phyloP scores from a whole-genome alignment of 345 rosid species.

The Camelina hispida region DNA sequence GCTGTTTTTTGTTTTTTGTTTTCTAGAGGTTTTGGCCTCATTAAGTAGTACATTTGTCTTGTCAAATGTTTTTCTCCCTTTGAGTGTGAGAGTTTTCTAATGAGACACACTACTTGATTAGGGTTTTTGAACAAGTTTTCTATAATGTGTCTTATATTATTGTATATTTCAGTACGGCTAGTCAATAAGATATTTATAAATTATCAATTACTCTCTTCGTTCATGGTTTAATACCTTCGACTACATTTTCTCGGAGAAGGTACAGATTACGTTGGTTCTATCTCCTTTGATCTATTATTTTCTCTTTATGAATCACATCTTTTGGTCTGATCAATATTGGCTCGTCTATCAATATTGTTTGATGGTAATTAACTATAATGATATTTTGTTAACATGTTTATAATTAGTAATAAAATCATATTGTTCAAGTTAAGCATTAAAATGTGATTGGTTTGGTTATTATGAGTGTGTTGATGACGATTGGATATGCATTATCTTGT shows the following conservation, averaged over 20 bases:
- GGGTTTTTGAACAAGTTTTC: constrained; percentile 20
- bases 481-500: not conserved
- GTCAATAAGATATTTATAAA: constrained; percentile 24
- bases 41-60: constrained; percentile 21
- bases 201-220: not conserved
- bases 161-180: constrained; percentile 23
- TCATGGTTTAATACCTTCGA: constrained; percentile 7
- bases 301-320: not conserved
- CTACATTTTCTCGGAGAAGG: constrained; percentile 22
- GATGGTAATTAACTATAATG: not conserved
- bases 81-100: constrained; percentile 30
- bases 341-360: constrained; percentile 1
- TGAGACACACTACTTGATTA: constrained; percentile 25
- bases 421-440: not conserved
- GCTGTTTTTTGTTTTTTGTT: not conserved
- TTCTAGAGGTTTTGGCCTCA: constrained; percentile 27
- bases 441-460: constrained; percentile 8
- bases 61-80: constrained; percentile 29
- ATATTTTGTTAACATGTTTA: not conserved
- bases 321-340: not conserved
- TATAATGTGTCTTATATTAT: not conserved
- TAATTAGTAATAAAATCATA: constrained; percentile 5
- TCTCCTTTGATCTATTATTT: constrained; percentile 13
- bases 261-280: constrained; percentile 12
- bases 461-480: constrained; percentile 14